These are phyloP conservation scores for Astragalus glycyphyllos DNA, from an alignment of 306 rosid genomes.

Conservation along the genomic window DNA sequence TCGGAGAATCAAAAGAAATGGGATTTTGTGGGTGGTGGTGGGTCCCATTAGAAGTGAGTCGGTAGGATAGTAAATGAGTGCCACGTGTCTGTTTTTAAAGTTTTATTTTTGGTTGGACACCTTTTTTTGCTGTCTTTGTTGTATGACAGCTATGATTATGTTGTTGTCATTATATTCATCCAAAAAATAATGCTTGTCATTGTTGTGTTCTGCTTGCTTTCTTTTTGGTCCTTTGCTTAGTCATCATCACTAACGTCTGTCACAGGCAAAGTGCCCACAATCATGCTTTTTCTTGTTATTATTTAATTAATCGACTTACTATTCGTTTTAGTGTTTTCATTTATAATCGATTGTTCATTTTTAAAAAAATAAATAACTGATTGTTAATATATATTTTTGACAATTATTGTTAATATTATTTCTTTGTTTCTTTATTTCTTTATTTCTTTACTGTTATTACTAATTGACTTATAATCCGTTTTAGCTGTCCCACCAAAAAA, in stretches of 20 bases:
- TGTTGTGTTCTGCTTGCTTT: constrained; percentile 36
- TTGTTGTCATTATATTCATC: constrained; percentile 19
- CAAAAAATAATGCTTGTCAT: not conserved
- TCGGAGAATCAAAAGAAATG: not conserved
- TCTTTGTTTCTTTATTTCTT: too few relatives aligned
- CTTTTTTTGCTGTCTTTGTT: constrained; percentile 15
- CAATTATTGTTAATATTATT: too few relatives aligned
- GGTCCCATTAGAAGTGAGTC: constrained; percentile 29
- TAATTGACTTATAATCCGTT: not conserved
- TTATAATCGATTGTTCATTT: not conserved
- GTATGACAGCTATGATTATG: constrained; percentile 42
- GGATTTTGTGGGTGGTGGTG: constrained; percentile 36
- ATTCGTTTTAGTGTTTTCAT: not conserved
- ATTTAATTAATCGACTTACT: not conserved
- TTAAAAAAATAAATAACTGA: too few relatives aligned
- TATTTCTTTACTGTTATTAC: too few relatives aligned
- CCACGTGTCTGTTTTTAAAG: constrained; percentile 38
- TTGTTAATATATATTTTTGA: too few relatives aligned
- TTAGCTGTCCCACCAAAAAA: too few relatives aligned
- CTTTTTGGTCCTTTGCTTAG: not conserved
- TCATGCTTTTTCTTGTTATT: not conserved
- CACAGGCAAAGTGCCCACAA: constrained; percentile 7
- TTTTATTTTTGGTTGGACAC: not conserved
- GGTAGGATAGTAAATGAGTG: not conserved
- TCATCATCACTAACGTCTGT: constrained; percentile 9